Conservation (phyloP, 306 rosid genomes). For the Quercus cerris region DNA sequence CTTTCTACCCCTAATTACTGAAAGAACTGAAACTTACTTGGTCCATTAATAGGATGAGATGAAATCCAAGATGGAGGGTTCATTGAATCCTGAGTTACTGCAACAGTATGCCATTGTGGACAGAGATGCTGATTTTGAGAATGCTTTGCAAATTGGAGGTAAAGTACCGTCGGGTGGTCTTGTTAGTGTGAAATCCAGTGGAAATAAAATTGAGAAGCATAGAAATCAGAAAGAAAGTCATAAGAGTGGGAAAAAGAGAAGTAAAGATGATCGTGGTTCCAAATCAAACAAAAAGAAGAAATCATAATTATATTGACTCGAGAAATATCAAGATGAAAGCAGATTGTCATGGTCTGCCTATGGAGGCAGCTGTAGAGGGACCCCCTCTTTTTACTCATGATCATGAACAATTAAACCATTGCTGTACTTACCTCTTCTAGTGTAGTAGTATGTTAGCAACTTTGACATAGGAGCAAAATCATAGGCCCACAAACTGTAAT, state of each 20-base stretch:
- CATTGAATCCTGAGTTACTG: conserved; percentile 46
- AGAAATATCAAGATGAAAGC: neutral
- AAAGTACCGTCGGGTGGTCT: conserved; percentile 55
- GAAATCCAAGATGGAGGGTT: conserved; percentile 45
- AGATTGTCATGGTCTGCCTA: neutral
- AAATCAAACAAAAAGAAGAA: conserved; percentile 56
- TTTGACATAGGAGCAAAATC: neutral
- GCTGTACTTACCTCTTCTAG: neutral
- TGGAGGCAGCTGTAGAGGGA: neutral
- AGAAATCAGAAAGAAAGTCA: conserved; percentile 39
- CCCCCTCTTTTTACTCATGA: no score
- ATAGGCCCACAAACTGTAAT: no score
- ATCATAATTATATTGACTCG: conserved; percentile 9
- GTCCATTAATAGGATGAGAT: conserved; percentile 43
- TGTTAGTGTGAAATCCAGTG: conserved; percentile 57
- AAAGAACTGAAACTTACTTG: conserved; percentile 16
- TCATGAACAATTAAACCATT: neutral
- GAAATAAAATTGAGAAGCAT: conserved; percentile 26
- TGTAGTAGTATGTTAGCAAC: neutral
- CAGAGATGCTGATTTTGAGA: conserved; percentile 45
- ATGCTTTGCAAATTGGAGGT: conserved; percentile 46
- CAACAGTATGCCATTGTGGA: conserved; percentile 58
- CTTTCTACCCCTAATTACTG: neutral
- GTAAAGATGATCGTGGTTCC: conserved; percentile 30
- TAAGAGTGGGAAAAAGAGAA: conserved; percentile 46